Base-by-base conservation (phyloP, 1,284 basidiomycete species). In the Malassezia obtusa region DNA sequence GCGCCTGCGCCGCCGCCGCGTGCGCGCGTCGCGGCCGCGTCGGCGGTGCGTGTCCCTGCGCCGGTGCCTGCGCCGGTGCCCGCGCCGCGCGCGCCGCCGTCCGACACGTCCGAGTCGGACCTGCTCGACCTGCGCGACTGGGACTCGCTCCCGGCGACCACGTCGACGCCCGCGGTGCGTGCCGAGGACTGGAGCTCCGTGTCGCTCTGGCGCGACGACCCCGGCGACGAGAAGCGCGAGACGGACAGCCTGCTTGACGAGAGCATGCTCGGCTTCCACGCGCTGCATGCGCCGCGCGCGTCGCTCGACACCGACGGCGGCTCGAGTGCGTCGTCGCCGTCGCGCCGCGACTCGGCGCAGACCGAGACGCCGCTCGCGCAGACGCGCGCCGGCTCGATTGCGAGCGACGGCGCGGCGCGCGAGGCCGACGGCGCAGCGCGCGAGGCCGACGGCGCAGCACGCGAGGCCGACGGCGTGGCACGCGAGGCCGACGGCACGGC, bases 1-100 rank as follows among this genome's bases (percentile, higher is more conserved):
- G 10, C 8, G 26, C 22, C 22, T 5, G 6, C 38, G 89, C 91
- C 1, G 87, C 94, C 15, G 12, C 39, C 21, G 21, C 4, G 6
- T 6, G 5, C 9, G 25, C 15, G 39, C 9, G 19, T 40, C 35
- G 35, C 35, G 21, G 3, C 35, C 35, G 21, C n/a, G 6, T 36
- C 8, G 3, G 35, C 35, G 3, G 21, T 36, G 35, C 35, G 21
- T n/a, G n/a, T 6, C 35, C 6, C n/a, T 36, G n/a, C 35, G 4
- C 21, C 8, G 21, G n/a, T 3, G 35, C 4, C n/a, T 36, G 4
- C n/a, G 35, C 30, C 30, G 4, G 30, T 11, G 30, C 30, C 11
- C 30, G 14, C 30, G 30, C 30, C 14, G 30, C 30, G 30, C 14
- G 30, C 33, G 33, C 33, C 33, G 7, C 33, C 15, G 33, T 14